Evolutionary conservation across 1,284 basidiomycete species (phyloP), one percentile per base, ranked within the genome.

Genomic region (Puccinia sorghi): DNA sequence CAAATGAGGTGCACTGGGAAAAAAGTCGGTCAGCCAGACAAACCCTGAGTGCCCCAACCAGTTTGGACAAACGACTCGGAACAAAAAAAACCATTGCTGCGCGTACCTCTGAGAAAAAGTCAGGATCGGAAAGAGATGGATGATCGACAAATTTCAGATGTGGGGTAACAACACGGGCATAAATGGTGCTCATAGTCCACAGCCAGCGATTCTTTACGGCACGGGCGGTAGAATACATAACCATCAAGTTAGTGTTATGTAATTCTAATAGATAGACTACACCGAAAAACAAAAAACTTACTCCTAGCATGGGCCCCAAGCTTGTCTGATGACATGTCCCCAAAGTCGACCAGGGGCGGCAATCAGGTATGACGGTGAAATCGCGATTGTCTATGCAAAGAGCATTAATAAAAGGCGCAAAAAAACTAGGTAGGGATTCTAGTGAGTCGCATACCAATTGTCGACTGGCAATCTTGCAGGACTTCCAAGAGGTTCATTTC

Each of bases 321-420:
- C 75, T 77, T 32, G 75, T 77, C 56, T 77, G 66, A 20, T 67
- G 46, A 39, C 43, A 32, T 6, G 66, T 61, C 39, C 59, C 61
- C 20, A 46, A 66, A 75, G 20, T 20, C n/a, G 64, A 69, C 52
- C 41, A 56, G 22, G 57, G 54, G 12, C 71, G 56, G 41, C 57
- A 63, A 32, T 63, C 56, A 13, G 67, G 66, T 56, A 79, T 50
- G 3, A 79, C 76, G 52, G 46, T 50, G 22, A 71, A 72, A 64
- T 79, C 76, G 12, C 76, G 64, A 70, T 77, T 77, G 39, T 77
- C 75, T 77, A n/a, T 39, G 17, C 32, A 39, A 76, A 13, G 22
- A 13, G 27, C 27, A 8, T 50, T 22, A 48, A 66, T 37, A 76
- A 66, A 54, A 56, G 25, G 25, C 27, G 52, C 41, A 20, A 46